Base-by-base conservation (phyloP, 1,139 yeast species). In the Geotrichum citri-aurantii region DNA sequence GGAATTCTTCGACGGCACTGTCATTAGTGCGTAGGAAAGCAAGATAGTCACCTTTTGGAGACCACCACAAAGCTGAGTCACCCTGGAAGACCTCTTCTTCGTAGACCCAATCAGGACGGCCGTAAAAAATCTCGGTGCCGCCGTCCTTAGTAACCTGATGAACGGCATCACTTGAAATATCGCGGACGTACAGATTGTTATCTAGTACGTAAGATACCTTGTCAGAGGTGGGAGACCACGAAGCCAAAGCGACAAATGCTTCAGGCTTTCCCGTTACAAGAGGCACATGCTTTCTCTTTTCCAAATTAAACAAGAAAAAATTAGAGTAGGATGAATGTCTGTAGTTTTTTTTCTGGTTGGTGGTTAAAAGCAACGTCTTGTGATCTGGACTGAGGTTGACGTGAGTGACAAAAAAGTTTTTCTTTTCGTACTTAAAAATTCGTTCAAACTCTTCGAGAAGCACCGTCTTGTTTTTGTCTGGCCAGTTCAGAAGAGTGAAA, bases 61-160 rank as follows among this genome's bases (percentile, higher is more conserved):
- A 79, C 97, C 97, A 93, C 96, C 97, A 93, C 24, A 90, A 71
- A 2, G 95, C 83, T 50, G 75, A 75, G 64, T 86, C 89, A 5
- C 78, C 75, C 0, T 81, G 78, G 4, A 86, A 71, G 0, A 93
- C 91, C 68, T 95, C 99, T 67, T 95, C 99, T 70, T 93, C 99
- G 69, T 93, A 93, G 0, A 93, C 89, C 99, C 99, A 93, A 68
- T 93, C 99, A 0, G 97, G 87, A 62, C 83, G 86, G 0, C 96
- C 99, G 68, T 93, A 90, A 66, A 84, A 82, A n/a, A 89, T 76
- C 51, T 80, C 73, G 0, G 71, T 71, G 4, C 86, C 80, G 0
- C 97, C 97, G 66, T 84, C 91, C 1, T 67, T 61, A 0, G 98
- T 90, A 12, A 93, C 73, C 66, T 77, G 79, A 0, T 62, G 66